Evolutionary conservation across 208 protist genomes (phyloP).

Genomic region (Acanthamoeba sp.): DNA sequence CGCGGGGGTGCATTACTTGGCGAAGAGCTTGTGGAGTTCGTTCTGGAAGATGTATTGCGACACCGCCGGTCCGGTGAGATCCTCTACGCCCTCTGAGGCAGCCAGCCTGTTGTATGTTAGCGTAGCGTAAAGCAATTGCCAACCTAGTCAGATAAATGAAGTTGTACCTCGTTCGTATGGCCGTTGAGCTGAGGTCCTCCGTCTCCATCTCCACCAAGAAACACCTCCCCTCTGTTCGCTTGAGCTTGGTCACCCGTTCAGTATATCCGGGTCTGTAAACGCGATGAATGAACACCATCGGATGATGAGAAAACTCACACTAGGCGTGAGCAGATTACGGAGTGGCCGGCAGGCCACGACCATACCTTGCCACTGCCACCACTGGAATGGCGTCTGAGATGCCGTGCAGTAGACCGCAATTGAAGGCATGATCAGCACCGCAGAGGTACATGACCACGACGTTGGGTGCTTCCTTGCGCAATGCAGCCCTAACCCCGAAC

Average conservation of each 20-base stretch:
- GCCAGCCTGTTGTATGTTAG: background rate
- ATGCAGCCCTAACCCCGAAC: background rate
- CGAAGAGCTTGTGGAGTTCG: background rate
- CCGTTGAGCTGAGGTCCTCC: slow-evolving; percentile 31
- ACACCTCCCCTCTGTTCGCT: background rate
- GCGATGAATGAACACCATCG: background rate
- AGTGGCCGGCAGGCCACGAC: background rate
- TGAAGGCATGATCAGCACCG: background rate
- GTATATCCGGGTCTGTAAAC: background rate
- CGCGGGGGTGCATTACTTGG: too few species aligned
- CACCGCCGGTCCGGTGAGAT: background rate
- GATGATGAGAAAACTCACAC: background rate
- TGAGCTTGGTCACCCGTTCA: background rate
- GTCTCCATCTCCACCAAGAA: slow-evolving; percentile 43
- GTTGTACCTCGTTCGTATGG: background rate
- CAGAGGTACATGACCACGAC: slow-evolving; percentile 60
- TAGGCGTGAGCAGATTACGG: background rate
- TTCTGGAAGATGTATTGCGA: slow-evolving; percentile 5
- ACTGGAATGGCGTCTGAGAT: background rate
- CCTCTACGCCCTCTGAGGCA: background rate
- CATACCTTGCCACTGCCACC: background rate
- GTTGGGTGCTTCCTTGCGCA: background rate
- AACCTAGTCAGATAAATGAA: too few species aligned
- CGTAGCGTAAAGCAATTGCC: too few species aligned
- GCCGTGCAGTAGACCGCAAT: background rate